phyloP scores from a whole-genome alignment of 345 rosid genomes.

The Dipteronia sinensis region DNA sequence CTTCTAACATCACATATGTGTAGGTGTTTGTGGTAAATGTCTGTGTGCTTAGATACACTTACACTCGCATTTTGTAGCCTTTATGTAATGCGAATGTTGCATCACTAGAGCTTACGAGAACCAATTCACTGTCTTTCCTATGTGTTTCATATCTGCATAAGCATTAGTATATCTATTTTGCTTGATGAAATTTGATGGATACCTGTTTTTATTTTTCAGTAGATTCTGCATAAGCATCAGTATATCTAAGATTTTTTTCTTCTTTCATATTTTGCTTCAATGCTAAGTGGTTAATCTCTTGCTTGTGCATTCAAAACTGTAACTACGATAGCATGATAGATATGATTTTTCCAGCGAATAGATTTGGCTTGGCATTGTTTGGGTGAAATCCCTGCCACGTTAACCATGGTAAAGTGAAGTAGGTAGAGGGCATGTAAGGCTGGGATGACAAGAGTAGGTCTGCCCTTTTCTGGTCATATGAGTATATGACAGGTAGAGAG shows the following conservation, averaged over 20 bases:
- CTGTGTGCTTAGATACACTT: background rate
- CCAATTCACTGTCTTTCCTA: background rate
- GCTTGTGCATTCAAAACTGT: background rate
- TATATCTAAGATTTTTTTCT: background rate
- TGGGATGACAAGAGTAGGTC: background rate
- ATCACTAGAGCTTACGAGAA: background rate
- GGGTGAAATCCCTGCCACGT: background rate
- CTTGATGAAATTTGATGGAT: background rate
- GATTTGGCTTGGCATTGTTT: background rate
- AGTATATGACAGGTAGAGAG: background rate
- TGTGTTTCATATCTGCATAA: background rate
- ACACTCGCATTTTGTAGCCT: background rate
- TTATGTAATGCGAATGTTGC: conserved; percentile 9
- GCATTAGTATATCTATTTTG: background rate
- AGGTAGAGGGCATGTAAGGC: background rate
- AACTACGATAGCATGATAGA: background rate
- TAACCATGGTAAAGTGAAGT: background rate
- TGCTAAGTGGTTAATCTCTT: background rate
- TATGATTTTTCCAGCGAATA: background rate
- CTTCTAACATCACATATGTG: background rate
- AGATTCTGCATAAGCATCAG: too few relatives aligned
- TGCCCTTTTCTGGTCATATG: background rate
- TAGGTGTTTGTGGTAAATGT: background rate
- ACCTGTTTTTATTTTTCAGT: too few relatives aligned
- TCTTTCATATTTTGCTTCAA: background rate